A percentile compares a stretch with the other conserved stretches of the same genome.
Conservation (phyloP, 2,329 filamentous ascomycete genomes). For the Elsinoe necatrix region DNA sequence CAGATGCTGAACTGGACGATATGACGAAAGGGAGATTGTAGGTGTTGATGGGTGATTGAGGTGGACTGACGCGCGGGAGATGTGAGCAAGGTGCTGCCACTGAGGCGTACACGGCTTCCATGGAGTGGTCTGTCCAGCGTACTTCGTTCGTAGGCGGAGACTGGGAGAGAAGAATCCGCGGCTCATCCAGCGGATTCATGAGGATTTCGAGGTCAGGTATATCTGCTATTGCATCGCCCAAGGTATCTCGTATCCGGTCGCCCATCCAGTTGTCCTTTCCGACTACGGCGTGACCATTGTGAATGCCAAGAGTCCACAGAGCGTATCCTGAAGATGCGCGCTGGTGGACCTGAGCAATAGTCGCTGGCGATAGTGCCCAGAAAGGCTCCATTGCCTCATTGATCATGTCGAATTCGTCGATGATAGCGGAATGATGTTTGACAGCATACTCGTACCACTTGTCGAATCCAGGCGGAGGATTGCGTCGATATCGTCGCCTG, state of each 20-base stretch:
- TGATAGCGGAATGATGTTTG: constrained; percentile 43
- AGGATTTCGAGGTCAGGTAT: constrained; percentile 11
- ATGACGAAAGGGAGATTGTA: constrained; percentile 8
- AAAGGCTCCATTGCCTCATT: constrained; percentile 50
- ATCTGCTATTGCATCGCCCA: not conserved
- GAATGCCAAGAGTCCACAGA: constrained; percentile 7
- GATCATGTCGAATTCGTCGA: constrained; percentile 56
- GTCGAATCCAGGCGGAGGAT: constrained; percentile 53
- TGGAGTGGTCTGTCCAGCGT: not conserved
- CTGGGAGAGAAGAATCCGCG: constrained; percentile 7
- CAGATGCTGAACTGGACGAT: constrained; percentile 11
- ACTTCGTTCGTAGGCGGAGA: not conserved
- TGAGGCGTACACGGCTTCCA: not conserved
- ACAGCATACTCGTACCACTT: constrained; percentile 52
- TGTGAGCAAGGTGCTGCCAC: constrained; percentile 6
- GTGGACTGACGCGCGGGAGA: not conserved
- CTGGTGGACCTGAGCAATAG: constrained; percentile 28
- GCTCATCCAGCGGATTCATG: constrained; percentile 14
- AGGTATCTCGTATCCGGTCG: not conserved
- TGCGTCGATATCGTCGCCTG: constrained; percentile 42
- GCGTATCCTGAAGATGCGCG: not conserved
- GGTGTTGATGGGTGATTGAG: not conserved
- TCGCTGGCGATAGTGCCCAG: constrained; percentile 42
- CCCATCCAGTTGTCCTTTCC: constrained; percentile 15
- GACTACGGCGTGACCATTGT: constrained; percentile 4